Evolutionary conservation across 805 yeast genomes (phyloP).

Genomic region (Pichia exigua): DNA sequence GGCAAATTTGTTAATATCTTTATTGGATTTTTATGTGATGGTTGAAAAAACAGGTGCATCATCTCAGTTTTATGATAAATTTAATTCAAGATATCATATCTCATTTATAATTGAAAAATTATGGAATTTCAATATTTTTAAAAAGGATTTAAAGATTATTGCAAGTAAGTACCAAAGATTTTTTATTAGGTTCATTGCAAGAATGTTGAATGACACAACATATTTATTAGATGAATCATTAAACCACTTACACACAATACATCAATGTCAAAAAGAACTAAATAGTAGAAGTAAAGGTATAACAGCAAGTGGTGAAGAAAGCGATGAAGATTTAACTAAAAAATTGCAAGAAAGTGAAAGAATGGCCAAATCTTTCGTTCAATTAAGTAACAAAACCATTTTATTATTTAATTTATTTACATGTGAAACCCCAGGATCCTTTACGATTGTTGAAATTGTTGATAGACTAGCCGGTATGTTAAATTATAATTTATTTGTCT

Average conservation of each 20-base stretch:
- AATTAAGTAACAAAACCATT: conserved; percentile 76
- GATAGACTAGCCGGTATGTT: conserved; percentile 94
- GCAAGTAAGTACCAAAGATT: conserved; percentile 67
- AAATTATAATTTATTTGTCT: conserved; percentile 81
- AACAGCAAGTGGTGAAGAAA: conserved; percentile 36
- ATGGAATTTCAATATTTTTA: conserved; percentile 69
- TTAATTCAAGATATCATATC: conserved; percentile 81
- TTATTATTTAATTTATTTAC: conserved; percentile 75
- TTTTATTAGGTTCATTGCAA: conserved; percentile 85
- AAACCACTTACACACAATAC: conserved; percentile 70
- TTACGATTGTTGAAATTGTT: conserved; percentile 81
- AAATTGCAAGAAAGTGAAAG: conserved; percentile 59
- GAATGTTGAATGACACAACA: conserved; percentile 92
- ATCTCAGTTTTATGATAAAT: conserved; percentile 92
- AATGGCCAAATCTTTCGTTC: conserved; percentile 75
- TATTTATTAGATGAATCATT: conserved; percentile 86
- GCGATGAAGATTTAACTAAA: conserved; percentile 51
- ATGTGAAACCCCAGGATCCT: conserved; percentile 76
- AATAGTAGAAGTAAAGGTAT: conserved; percentile 37
- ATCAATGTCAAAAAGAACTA: conserved; percentile 60
- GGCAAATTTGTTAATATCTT: conserved; percentile 66
- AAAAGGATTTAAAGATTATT: conserved; percentile 59
- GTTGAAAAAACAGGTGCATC: conserved; percentile 95
- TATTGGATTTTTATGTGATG: conserved; percentile 85
- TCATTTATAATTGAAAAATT: conserved; percentile 74